Percentiles rank a stretch among this genome's conserved stretches.
These are phyloP conservation scores for Hygrocybe punicea DNA, from an alignment of 768 basidiomycete genomes.

Conservation along the genomic window DNA sequence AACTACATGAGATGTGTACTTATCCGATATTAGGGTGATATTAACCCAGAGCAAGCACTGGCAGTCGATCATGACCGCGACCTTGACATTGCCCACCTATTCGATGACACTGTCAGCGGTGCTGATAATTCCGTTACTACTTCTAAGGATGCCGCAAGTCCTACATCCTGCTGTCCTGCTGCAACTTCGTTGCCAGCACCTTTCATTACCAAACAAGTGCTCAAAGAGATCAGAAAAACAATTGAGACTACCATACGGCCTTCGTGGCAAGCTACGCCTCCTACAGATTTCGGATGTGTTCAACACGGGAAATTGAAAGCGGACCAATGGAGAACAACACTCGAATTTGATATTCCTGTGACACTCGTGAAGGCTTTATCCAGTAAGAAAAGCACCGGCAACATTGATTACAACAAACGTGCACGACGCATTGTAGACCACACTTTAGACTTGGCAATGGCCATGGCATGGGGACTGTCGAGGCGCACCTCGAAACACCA, in stretches of 20 bases:
- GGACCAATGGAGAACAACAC: conserved; percentile 21
- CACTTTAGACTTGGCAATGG: conserved; percentile 17
- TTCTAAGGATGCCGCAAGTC: conserved; percentile 2
- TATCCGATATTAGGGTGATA: too few relatives aligned
- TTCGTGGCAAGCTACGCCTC: neutral
- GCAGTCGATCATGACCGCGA: too few relatives aligned
- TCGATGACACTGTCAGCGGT: neutral
- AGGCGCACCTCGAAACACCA: conserved; percentile 11
- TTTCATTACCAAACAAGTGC: neutral
- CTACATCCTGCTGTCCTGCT: too few relatives aligned
- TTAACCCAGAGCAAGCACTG: too few relatives aligned
- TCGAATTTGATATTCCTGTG: conserved; percentile 22
- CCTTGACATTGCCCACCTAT: too few relatives aligned
- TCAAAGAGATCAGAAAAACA: conserved; percentile 6
- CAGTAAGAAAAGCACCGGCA: neutral
- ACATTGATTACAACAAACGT: conserved; percentile 1
- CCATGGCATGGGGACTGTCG: conserved; percentile 13
- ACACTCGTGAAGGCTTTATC: conserved; percentile 5
- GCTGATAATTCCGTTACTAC: conserved; percentile 6
- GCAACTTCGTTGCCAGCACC: neutral
- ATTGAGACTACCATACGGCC: conserved; percentile 11
- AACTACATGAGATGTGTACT: neutral
- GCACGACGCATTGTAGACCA: conserved; percentile 9
- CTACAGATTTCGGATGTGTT: neutral
- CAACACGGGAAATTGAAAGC: conserved; percentile 18